Conservation (phyloP, 192 early-diverging fungal genomes). For the Chytriomyces sp. region DNA sequence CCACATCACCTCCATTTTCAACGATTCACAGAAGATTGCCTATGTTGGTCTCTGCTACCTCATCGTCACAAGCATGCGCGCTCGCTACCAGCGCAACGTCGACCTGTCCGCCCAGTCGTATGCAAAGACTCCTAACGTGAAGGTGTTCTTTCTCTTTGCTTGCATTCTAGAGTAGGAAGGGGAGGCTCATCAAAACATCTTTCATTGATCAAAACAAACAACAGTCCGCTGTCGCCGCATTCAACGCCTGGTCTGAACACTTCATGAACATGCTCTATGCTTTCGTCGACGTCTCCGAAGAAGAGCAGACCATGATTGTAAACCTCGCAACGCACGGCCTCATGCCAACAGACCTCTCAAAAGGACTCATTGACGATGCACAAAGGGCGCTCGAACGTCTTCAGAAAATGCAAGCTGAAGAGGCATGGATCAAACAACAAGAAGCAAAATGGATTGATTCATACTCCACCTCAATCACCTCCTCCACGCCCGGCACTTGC, state of each 20-base stretch:
- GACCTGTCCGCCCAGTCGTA: slow-evolving; percentile 39
- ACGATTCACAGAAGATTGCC: slow-evolving; percentile 87
- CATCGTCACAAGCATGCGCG: slow-evolving; percentile 64
- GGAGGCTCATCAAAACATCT: no score
- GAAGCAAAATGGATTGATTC: slow-evolving; percentile 29
- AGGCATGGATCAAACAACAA: slow-evolving; percentile 26
- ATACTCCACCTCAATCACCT: not conserved
- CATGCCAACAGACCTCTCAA: slow-evolving; percentile 43
- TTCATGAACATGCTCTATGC: slow-evolving; percentile 81
- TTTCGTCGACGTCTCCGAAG: slow-evolving; percentile 71
- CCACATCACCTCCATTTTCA: slow-evolving; percentile 65
- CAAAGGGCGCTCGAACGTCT: slow-evolving; percentile 22
- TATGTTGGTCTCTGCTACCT: slow-evolving; percentile 88
- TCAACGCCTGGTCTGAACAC: slow-evolving; percentile 76
- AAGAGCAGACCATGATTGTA: slow-evolving; percentile 54
- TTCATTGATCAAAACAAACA: no score
- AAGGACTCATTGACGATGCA: slow-evolving; percentile 44
- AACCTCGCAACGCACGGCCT: slow-evolving; percentile 48
- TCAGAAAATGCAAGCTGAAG: slow-evolving; percentile 30
- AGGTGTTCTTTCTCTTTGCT: no score
- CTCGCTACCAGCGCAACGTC: slow-evolving; percentile 57
- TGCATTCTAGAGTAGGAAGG: no score
- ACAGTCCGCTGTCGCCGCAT: slow-evolving; percentile 36
- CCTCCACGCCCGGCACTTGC: not conserved
- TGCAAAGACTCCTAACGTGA: no score